phyloP scores from a whole-genome alignment of 371 early-diverging fungal genomes.

The Mucor lusitanicus region DNA sequence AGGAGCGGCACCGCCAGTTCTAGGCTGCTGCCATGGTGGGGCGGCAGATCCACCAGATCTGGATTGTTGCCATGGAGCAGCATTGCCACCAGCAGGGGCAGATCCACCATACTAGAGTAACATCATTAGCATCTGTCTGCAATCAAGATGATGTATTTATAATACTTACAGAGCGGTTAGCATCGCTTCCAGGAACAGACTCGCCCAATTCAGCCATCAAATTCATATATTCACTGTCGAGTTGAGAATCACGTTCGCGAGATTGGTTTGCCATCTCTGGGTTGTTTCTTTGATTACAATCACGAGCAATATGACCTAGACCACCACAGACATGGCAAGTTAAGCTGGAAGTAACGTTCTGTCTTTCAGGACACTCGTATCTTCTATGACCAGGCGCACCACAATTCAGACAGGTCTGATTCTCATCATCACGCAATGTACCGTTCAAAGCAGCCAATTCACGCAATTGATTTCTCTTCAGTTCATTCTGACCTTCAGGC shows the following conservation, averaged over 20 bases:
- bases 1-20: slow-evolving; percentile 17
- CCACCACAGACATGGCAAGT: slow-evolving; percentile 91
- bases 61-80: slow-evolving; percentile 61
- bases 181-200: slow-evolving; percentile 47
- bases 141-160: background rate
- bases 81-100: background rate
- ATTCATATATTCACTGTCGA: slow-evolving; percentile 86
- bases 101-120: slow-evolving; percentile 13
- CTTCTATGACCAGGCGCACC: slow-evolving; percentile 89
- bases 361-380: slow-evolving; percentile 91
- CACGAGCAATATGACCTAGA: slow-evolving; percentile 90
- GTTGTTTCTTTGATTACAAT: slow-evolving; percentile 80
- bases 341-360: slow-evolving; percentile 84
- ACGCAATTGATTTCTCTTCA: slow-evolving; percentile 92
- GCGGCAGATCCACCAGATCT: slow-evolving; percentile 19
- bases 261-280: slow-evolving; percentile 71
- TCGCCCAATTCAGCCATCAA: slow-evolving; percentile 92
- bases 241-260: slow-evolving; percentile 77
- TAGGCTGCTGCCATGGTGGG: slow-evolving; percentile 42
- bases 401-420: slow-evolving; percentile 92
- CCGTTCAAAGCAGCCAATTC: slow-evolving; percentile 96
- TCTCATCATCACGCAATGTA: slow-evolving; percentile 93
- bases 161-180: slow-evolving; percentile 9
- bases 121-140: background rate
- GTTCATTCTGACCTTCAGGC: slow-evolving; percentile 93